phyloP scores from a whole-genome alignment of 768 basidiomycete genomes.

The Suillus discolor region DNA sequence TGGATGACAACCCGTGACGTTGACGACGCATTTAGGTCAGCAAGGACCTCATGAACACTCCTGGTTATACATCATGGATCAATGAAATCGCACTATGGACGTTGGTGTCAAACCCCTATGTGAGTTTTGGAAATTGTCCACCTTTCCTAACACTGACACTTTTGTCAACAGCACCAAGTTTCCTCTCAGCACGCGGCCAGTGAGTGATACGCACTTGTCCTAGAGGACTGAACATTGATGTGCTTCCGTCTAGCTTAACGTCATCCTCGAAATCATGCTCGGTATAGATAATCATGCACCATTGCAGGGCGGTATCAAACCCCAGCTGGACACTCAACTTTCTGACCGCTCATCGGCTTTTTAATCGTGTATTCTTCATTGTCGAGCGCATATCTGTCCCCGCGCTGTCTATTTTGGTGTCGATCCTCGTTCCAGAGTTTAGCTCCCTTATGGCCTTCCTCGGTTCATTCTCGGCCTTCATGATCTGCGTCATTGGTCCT shows the following conservation, averaged over 20 bases:
- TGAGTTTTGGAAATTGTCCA: slow-evolving; percentile 37
- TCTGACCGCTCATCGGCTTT: slow-evolving; percentile 9
- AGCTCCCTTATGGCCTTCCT: slow-evolving; percentile 86
- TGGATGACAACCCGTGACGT: neutral
- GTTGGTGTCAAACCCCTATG: slow-evolving; percentile 78
- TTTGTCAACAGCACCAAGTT: slow-evolving; percentile 71
- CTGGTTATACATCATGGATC: slow-evolving; percentile 69
- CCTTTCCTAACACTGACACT: neutral
- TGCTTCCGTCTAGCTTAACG: slow-evolving; percentile 56
- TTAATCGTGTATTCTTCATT: slow-evolving; percentile 45
- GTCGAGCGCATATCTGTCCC: slow-evolving; percentile 64
- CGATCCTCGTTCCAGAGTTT: slow-evolving; percentile 80
- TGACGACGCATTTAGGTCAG: slow-evolving; percentile 59
- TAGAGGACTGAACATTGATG: neutral
- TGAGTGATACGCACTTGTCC: slow-evolving; percentile 34
- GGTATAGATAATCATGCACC: slow-evolving; percentile 53
- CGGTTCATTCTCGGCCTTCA: slow-evolving; percentile 83
- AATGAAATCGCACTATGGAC: slow-evolving; percentile 84
- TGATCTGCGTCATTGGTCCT: slow-evolving; percentile 78
- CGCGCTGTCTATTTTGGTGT: slow-evolving; percentile 61
- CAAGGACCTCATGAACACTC: slow-evolving; percentile 71
- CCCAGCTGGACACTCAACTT: slow-evolving; percentile 24
- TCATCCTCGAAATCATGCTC: slow-evolving; percentile 79
- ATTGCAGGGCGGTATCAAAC: slow-evolving; percentile 23
- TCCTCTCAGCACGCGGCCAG: slow-evolving; percentile 80